These are phyloP conservation scores for Clarireedia paspali DNA, from an alignment of 2,329 filamentous ascomycete genomes.

Conservation along the genomic window DNA sequence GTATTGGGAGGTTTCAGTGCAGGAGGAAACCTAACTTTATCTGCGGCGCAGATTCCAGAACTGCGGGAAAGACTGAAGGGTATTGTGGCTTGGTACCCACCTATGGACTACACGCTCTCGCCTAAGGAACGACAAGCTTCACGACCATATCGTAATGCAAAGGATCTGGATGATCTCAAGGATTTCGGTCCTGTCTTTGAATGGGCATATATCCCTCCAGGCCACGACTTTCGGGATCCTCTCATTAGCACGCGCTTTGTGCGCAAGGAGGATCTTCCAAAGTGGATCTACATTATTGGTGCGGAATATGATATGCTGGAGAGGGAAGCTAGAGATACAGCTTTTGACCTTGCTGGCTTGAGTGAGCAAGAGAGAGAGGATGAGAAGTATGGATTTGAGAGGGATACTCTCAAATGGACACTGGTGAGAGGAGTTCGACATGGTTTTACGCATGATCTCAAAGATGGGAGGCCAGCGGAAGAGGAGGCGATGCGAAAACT, in stretches of 20 bases:
- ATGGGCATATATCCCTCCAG: constrained; percentile 19
- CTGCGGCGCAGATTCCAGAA: constrained; percentile 33
- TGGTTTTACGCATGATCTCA: constrained; percentile 17
- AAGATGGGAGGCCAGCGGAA: constrained; percentile 10
- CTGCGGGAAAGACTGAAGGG: constrained; percentile 30
- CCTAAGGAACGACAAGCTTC: constrained; percentile 25
- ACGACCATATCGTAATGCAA: constrained; percentile 28
- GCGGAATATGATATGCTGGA: constrained; percentile 17
- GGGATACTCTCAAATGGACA: constrained; percentile 15
- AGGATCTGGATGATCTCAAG: constrained; percentile 13
- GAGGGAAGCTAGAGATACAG: constrained; percentile 14
- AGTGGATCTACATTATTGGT: constrained; percentile 15
- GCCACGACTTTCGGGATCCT: constrained; percentile 22
- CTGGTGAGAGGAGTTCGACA: constrained; percentile 15
- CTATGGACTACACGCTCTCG: constrained; percentile 34
- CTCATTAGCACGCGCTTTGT: constrained; percentile 20
- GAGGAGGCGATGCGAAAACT: constrained; percentile 10
- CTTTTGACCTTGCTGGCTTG: constrained; percentile 13
- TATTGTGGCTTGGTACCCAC: constrained; percentile 37
- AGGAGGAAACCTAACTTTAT: constrained; percentile 41
- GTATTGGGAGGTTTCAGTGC: constrained; percentile 43
- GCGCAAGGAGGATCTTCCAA: constrained; percentile 17
- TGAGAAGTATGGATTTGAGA: constrained; percentile 14
- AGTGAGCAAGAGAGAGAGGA: constrained; percentile 5
- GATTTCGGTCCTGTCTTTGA: constrained; percentile 17